Evolutionary conservation across 2,329 filamentous ascomycete species (phyloP).

Genomic region (Penicillium oxalicum): DNA sequence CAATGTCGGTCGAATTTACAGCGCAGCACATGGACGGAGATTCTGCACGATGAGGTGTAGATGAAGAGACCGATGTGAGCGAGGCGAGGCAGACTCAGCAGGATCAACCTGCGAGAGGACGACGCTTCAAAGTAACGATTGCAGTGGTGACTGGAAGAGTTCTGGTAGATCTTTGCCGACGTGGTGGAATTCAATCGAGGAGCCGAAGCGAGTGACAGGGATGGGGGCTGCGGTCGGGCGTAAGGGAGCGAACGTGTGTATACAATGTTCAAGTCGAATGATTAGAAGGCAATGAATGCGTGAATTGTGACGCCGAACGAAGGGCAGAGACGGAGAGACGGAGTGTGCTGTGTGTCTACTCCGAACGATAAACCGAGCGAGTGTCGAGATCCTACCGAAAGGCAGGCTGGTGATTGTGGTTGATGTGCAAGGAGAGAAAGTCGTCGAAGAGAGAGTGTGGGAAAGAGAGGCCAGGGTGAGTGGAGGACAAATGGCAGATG

Average conservation of each 20-base stretch:
- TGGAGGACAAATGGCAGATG: not conserved
- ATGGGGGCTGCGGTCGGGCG: not conserved
- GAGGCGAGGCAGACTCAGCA: constrained; percentile 6
- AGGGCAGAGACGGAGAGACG: too few relatives aligned
- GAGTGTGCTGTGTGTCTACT: too few relatives aligned
- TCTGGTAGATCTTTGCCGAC: too few relatives aligned
- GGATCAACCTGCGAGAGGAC: constrained; percentile 19
- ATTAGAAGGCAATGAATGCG: too few relatives aligned
- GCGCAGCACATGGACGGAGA: constrained; percentile 8
- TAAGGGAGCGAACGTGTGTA: too few relatives aligned
- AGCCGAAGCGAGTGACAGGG: not conserved
- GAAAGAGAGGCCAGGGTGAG: not conserved
- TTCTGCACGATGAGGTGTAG: not conserved
- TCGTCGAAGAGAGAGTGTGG: not conserved
- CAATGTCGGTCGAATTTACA: not conserved
- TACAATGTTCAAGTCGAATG: too few relatives aligned
- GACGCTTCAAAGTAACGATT: not conserved
- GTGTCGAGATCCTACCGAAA: too few relatives aligned
- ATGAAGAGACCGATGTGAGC: not conserved
- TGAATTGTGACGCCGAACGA: too few relatives aligned
- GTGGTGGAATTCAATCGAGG: constrained; percentile 2
- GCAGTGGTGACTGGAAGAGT: too few relatives aligned
- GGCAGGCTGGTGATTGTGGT: too few relatives aligned
- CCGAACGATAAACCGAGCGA: too few relatives aligned
- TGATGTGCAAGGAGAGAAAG: not conserved